These are phyloP conservation scores for Colletotrichum ledebouriae DNA, from an alignment of 2,329 filamentous ascomycete species.

Conservation along the genomic window DNA sequence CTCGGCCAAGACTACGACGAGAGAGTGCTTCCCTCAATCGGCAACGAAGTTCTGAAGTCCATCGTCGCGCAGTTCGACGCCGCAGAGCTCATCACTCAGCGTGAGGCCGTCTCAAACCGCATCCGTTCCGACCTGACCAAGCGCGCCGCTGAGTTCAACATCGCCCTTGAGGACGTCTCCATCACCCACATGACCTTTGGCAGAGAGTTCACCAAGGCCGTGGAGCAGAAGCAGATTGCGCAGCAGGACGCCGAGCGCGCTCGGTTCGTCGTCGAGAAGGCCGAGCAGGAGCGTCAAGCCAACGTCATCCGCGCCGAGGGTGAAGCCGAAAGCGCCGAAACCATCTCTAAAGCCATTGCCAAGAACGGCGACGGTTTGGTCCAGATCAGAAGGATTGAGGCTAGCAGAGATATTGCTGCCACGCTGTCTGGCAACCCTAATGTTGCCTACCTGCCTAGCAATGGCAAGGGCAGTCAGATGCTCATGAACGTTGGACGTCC, in stretches of 20 bases:
- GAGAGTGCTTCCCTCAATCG: slow-evolving; percentile 96
- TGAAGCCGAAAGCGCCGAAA: slow-evolving; percentile 96
- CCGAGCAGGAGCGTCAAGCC: slow-evolving; percentile 98
- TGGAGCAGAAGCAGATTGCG: slow-evolving; percentile 99
- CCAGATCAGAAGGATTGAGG: slow-evolving; percentile 97
- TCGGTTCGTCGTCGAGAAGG: slow-evolving; percentile 97
- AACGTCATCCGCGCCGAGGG: slow-evolving; percentile 99
- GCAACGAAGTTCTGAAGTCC: slow-evolving; percentile 98
- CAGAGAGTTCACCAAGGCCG: slow-evolving; percentile 97
- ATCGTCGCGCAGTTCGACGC: slow-evolving; percentile 99
- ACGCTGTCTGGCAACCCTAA: slow-evolving; percentile 93
- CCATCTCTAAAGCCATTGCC: slow-evolving; percentile 92
- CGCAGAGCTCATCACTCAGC: slow-evolving; percentile 97
- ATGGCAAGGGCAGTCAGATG: slow-evolving; percentile 74
- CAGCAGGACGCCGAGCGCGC: slow-evolving; percentile 98
- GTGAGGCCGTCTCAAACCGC: slow-evolving; percentile 94
- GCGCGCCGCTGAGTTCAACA: slow-evolving; percentile 97
- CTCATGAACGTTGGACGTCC: slow-evolving; percentile 66
- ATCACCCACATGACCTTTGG: slow-evolving; percentile 99
- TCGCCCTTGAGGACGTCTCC: slow-evolving; percentile 97
- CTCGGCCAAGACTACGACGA: slow-evolving; percentile 99
- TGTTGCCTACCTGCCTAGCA: slow-evolving; percentile 87
- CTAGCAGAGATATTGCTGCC: slow-evolving; percentile 93
- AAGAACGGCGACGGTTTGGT: slow-evolving; percentile 95
- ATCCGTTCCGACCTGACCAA: slow-evolving; percentile 93